Conservation (phyloP, 495 filamentous ascomycete genomes). For the Daldinia caldariorum region DNA sequence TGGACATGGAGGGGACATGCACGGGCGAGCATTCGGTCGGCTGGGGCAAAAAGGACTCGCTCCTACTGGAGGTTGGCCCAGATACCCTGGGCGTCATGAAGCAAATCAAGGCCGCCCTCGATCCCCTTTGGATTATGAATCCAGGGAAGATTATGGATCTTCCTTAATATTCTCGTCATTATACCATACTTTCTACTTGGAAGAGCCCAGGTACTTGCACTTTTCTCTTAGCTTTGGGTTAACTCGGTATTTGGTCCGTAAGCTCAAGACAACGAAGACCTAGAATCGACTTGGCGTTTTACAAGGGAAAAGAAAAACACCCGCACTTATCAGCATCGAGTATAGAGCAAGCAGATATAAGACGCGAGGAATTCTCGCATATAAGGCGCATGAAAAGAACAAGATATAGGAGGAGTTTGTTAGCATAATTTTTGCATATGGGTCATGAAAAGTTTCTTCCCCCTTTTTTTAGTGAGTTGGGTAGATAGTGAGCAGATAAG, state of each 20-base stretch:
- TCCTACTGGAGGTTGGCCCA: conserved; percentile 82
- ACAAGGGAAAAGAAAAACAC: no score
- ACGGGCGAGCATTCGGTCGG: conserved; percentile 92
- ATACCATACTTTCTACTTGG: neutral
- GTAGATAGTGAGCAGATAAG: conserved; percentile 6
- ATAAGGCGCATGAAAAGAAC: conserved; percentile 18
- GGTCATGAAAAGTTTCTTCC: conserved; percentile 7
- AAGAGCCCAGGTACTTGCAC: no score
- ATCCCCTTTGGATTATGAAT: conserved; percentile 91
- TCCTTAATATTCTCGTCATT: conserved; percentile 32
- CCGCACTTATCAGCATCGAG: no score
- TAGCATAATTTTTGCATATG: conserved; percentile 24
- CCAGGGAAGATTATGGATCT: conserved; percentile 89
- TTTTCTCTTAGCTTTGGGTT: no score
- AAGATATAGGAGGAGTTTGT: conserved; percentile 13
- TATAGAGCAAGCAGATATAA: neutral
- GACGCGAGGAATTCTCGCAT: conserved; percentile 1
- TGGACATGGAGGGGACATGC: conserved; percentile 94
- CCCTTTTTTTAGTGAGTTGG: neutral
- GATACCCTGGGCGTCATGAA: conserved; percentile 88
- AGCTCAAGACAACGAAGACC: no score
- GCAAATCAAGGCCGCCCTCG: conserved; percentile 81
- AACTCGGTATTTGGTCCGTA: no score
- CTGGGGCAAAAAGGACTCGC: conserved; percentile 83
- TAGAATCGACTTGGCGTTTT: no score